phyloP scores from a whole-genome alignment of 1,284 basidiomycete species.

The Trichosporon sp. region DNA sequence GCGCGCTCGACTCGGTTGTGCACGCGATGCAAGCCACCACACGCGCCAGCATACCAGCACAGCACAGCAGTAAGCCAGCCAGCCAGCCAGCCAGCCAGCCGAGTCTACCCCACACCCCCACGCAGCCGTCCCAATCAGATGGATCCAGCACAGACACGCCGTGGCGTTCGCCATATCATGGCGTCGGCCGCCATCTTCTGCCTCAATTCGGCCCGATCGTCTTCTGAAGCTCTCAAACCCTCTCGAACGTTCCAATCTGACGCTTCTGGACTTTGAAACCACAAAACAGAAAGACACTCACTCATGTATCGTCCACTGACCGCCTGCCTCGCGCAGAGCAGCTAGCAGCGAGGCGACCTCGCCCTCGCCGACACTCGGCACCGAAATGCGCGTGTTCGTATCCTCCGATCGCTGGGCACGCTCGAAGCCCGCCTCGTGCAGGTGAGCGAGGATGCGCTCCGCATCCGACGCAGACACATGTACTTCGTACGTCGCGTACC shows the following conservation, averaged over 20 bases:
- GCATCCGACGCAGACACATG: slow-evolving; percentile 64
- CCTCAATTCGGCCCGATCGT: not conserved
- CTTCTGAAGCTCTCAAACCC: not conserved
- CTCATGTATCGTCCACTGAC: slow-evolving; percentile 32
- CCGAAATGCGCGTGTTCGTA: slow-evolving; percentile 28
- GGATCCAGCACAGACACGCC: not conserved
- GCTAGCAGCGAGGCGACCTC: slow-evolving; percentile 23
- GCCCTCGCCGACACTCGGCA: slow-evolving; percentile 29
- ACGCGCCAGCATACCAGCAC: no score
- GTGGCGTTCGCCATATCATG: no score
- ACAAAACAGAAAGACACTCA: slow-evolving; percentile 21
- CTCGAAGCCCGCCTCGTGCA: slow-evolving; percentile 57
- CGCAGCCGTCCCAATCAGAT: no score
- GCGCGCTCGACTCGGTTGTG: no score
- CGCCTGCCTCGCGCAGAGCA: slow-evolving; percentile 17
- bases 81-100: no score
- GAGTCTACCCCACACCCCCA: not conserved
- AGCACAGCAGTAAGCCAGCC: no score
- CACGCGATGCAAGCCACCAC: not conserved
- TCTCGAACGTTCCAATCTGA: not conserved
- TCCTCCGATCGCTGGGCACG: slow-evolving; percentile 14
- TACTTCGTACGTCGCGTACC: slow-evolving; percentile 68
- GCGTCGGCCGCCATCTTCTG: no score
- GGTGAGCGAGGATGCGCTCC: slow-evolving; percentile 55
- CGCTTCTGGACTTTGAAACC: not conserved